Percentiles rank a stretch among this genome's conserved stretches.
Conservation (phyloP, 768 basidiomycete species). For the Boletales sp. region DNA sequence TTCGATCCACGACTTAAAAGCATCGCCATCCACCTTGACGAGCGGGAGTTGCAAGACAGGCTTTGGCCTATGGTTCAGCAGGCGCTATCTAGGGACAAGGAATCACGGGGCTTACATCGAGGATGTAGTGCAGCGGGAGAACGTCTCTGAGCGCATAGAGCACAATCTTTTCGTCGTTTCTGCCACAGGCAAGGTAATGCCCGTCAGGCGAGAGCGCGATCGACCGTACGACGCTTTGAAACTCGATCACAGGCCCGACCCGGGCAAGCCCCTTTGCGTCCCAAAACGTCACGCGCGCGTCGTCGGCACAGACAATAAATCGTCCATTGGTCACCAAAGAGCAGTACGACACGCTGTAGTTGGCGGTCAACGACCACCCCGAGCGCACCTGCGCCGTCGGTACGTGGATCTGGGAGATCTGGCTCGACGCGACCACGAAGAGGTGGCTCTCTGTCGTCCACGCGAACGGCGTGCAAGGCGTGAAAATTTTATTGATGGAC, state of each 20-base stretch:
- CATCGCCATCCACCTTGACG: not conserved
- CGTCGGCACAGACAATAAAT: not conserved
- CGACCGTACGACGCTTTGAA: not conserved
- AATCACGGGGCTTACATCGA: slow-evolving; percentile 2
- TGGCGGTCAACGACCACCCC: not conserved
- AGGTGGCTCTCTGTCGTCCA: not conserved
- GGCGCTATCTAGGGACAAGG: no score
- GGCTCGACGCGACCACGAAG: slow-evolving; percentile 2
- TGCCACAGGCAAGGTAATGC: not conserved
- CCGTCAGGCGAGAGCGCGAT: not conserved
- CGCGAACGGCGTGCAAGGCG: slow-evolving; percentile 1
- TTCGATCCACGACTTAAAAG: slow-evolving; percentile 5
- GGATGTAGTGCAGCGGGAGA: not conserved
- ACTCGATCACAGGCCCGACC: not conserved
- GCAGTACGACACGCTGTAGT: not conserved
- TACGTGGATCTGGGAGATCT: slow-evolving; percentile 1
- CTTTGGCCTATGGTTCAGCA: not conserved
- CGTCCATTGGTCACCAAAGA: not conserved
- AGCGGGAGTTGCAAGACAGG: slow-evolving; percentile 1
- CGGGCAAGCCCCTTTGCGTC: not conserved
- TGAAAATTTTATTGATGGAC: slow-evolving; percentile 2
- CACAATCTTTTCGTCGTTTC: not conserved
- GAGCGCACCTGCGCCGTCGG: not conserved
- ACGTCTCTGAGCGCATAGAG: not conserved
- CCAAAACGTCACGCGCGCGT: slow-evolving; percentile 1